Conservation (phyloP, 345 rosid species). For the Cardiospermum halicacabum region DNA sequence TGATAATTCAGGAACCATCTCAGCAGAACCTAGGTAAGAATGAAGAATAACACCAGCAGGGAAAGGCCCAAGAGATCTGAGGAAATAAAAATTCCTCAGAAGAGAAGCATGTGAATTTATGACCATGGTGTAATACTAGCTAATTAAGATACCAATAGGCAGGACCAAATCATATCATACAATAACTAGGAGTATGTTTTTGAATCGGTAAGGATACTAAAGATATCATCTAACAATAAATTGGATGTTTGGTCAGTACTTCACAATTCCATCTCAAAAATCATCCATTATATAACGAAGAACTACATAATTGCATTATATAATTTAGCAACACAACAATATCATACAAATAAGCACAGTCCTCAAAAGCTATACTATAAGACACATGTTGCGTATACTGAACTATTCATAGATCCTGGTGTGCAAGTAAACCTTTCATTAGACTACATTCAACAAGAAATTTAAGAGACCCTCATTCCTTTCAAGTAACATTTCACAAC, state of each 20-base stretch:
- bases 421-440: not conserved
- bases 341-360: not conserved
- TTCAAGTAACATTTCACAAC: not conserved
- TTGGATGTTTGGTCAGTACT: not conserved
- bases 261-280: not conserved
- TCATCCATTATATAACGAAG: not conserved
- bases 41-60: conserved; percentile 84
- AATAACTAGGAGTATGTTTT: not conserved
- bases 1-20: conserved; percentile 93
- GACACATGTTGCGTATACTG: no score
- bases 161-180: not conserved
- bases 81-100: conserved; percentile 1
- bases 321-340: not conserved
- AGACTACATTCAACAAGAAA: not conserved
- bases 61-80: conserved; percentile 75
- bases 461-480: not conserved
- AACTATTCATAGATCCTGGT: not conserved
- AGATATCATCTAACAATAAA: not conserved
- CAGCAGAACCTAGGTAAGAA: conserved; percentile 82
- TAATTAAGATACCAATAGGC: conserved; percentile 3
- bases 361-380: no score
- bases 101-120: conserved; percentile 8
- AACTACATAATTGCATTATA: not conserved
- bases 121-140: not conserved
- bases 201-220: not conserved